These are phyloP conservation scores for Alternaria ethzedia DNA, from an alignment of 2,329 filamentous ascomycete genomes.

Conservation along the genomic window DNA sequence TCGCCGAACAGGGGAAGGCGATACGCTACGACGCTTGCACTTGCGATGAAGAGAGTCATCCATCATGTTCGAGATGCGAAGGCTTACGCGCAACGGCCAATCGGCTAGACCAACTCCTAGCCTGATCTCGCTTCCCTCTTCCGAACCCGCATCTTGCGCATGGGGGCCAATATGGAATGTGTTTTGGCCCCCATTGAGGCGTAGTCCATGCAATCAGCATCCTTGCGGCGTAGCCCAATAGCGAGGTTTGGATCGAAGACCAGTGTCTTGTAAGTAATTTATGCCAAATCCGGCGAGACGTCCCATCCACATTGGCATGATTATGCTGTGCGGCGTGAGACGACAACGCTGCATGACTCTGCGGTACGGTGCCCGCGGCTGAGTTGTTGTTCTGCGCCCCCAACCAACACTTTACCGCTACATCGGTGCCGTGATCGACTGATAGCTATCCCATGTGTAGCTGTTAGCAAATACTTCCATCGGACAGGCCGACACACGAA, in stretches of 20 bases:
- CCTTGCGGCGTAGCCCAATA: conserved; percentile 9
- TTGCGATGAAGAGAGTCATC: not conserved
- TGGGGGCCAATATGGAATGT: not conserved
- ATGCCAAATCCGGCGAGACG: not conserved
- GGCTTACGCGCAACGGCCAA: not conserved
- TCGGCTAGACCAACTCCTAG: not conserved
- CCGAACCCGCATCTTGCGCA: not conserved
- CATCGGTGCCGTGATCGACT: not conserved
- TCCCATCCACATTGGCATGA: not conserved
- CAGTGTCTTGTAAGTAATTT: not conserved
- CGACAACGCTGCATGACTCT: not conserved
- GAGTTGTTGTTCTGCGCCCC: not conserved
- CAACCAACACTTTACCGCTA: not conserved
- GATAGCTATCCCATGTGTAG: not conserved
- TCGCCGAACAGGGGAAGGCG: not conserved
- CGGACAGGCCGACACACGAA: not conserved
- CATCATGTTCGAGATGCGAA: not conserved
- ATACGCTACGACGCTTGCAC: not conserved
- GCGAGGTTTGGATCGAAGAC: conserved; percentile 1
- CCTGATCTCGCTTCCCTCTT: not conserved
- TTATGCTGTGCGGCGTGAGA: not conserved
- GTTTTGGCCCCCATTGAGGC: conserved; percentile 11
- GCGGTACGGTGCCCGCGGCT: not conserved
- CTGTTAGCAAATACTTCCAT: not conserved
- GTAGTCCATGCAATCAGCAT: not conserved